Evolutionary conservation across 768 basidiomycete species (phyloP), one percentile per base, ranked within the genome.

Genomic region (Lactarius evosmus): DNA sequence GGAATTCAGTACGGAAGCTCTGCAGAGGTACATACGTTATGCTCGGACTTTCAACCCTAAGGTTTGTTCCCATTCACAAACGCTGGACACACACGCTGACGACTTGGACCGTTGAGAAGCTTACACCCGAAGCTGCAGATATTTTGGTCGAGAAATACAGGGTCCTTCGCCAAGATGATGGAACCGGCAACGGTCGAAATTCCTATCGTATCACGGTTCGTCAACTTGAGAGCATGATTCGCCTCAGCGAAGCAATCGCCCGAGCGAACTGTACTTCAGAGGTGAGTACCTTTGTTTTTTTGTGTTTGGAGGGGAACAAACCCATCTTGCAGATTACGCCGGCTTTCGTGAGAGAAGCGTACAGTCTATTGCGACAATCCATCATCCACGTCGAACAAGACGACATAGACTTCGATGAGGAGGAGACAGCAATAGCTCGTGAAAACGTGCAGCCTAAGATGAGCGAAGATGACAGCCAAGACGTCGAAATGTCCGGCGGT

Each of bases 341-440:
- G 7, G 88, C 84, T 2, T 95, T 96, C 73, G 96, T 99, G 25
- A 87, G 95, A 44, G 97, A 99, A 75, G 97, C 97, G 2, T 98
- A 91, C 76, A 87, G 86, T 49, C 87, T 99, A 22, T 80, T 99
- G 14, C 86, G 92, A 29, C 95, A 97, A 73, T 98, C 97, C 2
- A 99, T 99, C 76, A 98, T 99, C 70, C 97, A 98, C 71, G 95
- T 99, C 65, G 97, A 99, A 72, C 95, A 98, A 74, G 97, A 99
- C 72, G 96, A 98, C 70, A 88, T 99, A 71, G 94, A 97, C 73
- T 91, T 98, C 74, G 97, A 98, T 71, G 93, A 95, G 69, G 93
- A 96, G 70, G 93, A 93, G 62, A 75, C 82, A 2, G 80, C 82
- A 58, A 85, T 80, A 22, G 83, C 84, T 67, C 83, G 80, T 9